Conservation (phyloP, 106 monocot species). For the Vanilla planifolia region DNA sequence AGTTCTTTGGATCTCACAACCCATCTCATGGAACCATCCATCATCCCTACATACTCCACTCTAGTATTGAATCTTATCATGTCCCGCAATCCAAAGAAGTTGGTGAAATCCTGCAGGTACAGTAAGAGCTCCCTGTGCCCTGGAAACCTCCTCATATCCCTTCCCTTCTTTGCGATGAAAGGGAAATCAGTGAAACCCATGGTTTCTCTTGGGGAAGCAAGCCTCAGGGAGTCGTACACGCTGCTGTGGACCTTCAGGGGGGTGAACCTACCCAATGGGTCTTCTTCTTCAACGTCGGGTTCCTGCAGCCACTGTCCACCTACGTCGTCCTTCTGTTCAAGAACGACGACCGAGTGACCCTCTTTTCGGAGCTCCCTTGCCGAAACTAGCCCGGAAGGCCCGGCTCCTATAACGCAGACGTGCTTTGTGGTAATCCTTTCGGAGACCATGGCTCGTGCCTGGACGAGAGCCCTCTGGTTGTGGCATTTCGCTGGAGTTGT, state of each 20-base stretch:
- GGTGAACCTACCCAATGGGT: slow-evolving; percentile 21
- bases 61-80: slow-evolving; percentile 50
- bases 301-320: slow-evolving; percentile 76
- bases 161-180: slow-evolving; percentile 30
- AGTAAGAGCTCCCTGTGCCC: slow-evolving; percentile 40
- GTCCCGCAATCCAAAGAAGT: slow-evolving; percentile 37
- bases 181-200: slow-evolving; percentile 69
- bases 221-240: slow-evolving; percentile 45
- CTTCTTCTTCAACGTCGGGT: slow-evolving; percentile 23
- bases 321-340: slow-evolving; percentile 50
- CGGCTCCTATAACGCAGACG: slow-evolving; percentile 66
- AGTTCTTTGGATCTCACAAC: slow-evolving; percentile 31
- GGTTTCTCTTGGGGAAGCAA: slow-evolving; percentile 47
- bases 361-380: slow-evolving; percentile 61
- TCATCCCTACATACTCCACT: slow-evolving; percentile 46
- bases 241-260: slow-evolving; percentile 43
- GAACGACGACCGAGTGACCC: slow-evolving; percentile 30
- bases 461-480: too few species aligned
- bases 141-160: slow-evolving; percentile 58
- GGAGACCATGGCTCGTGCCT: too few species aligned
- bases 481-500: too few species aligned
- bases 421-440: too few species aligned
- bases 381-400: slow-evolving; percentile 52
- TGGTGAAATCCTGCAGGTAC: slow-evolving; percentile 51
- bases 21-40: slow-evolving; percentile 27